Conservation (phyloP, 768 basidiomycete species). For the Calocybe cyanea region DNA sequence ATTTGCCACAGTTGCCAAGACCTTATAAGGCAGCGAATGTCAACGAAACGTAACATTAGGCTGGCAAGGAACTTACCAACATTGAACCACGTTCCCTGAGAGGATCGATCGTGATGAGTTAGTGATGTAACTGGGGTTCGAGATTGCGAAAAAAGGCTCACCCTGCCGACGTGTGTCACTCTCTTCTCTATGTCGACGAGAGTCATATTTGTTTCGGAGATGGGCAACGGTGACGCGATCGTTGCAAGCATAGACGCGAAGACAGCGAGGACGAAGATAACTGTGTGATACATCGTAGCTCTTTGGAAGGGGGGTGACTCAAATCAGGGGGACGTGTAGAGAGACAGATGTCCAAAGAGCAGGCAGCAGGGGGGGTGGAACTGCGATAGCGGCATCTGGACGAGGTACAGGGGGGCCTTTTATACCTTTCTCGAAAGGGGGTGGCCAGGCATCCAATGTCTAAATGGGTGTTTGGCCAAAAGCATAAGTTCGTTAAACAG, state of each 20-base stretch:
- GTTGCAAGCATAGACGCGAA: constrained; percentile 37
- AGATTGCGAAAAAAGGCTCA: constrained; percentile 38
- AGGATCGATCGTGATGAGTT: constrained; percentile 10
- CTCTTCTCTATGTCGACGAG: constrained; percentile 43
- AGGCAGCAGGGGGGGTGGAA: constrained; percentile 15
- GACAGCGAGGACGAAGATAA: constrained; percentile 32
- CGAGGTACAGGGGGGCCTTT: constrained; percentile 18
- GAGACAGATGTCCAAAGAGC: not conserved
- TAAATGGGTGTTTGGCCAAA: constrained; percentile 12
- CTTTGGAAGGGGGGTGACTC: too few relatives aligned
- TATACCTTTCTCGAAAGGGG: constrained; percentile 18
- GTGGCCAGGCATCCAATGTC: constrained; percentile 10
- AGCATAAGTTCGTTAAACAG: constrained; percentile 10
- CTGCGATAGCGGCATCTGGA: constrained; percentile 17
- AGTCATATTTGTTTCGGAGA: constrained; percentile 25
- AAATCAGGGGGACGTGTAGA: too few relatives aligned
- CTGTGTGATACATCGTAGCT: constrained; percentile 35
- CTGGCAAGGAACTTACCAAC: constrained; percentile 34
- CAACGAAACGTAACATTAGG: not conserved
- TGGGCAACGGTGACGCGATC: constrained; percentile 44
- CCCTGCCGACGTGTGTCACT: constrained; percentile 50
- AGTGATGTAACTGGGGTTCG: constrained; percentile 1
- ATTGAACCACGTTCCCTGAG: constrained; percentile 67
- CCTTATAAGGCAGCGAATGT: constrained; percentile 22
- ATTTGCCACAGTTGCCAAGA: constrained; percentile 61